Evolutionary conservation across 2,329 filamentous ascomycete genomes (phyloP).

Genomic region (Paracorniculantispora psalliotae): DNA sequence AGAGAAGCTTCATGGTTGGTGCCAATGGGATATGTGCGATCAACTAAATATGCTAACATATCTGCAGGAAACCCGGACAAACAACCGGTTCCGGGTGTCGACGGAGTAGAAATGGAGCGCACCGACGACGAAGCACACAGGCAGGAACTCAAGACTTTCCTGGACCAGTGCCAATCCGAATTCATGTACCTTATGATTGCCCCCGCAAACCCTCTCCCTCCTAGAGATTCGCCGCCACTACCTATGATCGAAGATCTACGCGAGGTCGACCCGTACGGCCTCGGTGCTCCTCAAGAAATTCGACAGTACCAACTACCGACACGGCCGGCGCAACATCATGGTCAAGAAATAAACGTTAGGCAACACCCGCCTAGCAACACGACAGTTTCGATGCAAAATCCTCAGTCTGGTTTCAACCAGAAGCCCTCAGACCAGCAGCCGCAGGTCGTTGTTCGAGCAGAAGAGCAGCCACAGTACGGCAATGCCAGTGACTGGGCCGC

Average conservation of each 20-base stretch:
- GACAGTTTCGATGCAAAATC: conserved; percentile 48
- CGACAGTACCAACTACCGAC: conserved; percentile 35
- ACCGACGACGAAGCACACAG: conserved; percentile 47
- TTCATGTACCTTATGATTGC: conserved; percentile 66
- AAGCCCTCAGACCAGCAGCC: conserved; percentile 36
- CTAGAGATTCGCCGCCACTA: conserved; percentile 56
- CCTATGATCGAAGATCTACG: conserved; percentile 56
- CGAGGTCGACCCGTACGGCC: conserved; percentile 47
- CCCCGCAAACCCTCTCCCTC: conserved; percentile 59
- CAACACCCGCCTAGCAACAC: conserved; percentile 54
- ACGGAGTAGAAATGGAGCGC: conserved; percentile 42
- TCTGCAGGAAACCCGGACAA: conserved; percentile 39
- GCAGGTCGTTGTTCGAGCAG: conserved; percentile 49
- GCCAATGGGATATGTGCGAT: conserved; percentile 13
- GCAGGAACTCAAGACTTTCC: conserved; percentile 53
- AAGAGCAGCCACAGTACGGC: conserved; percentile 42
- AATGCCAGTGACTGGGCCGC: conserved; percentile 32
- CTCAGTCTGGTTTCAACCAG: conserved; percentile 28
- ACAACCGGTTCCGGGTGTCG: conserved; percentile 37
- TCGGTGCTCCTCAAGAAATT: conserved; percentile 39
- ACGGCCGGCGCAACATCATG: conserved; percentile 50
- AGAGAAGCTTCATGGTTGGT: conserved; percentile 51
- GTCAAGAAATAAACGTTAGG: conserved; percentile 48
- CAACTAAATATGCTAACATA: background rate
- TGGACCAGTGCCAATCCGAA: conserved; percentile 61